A percentile compares a stretch with the other conserved stretches of the same genome.
phyloP scores from a whole-genome alignment of 805 yeast species.

The Nakazawaea ishiwadae region DNA sequence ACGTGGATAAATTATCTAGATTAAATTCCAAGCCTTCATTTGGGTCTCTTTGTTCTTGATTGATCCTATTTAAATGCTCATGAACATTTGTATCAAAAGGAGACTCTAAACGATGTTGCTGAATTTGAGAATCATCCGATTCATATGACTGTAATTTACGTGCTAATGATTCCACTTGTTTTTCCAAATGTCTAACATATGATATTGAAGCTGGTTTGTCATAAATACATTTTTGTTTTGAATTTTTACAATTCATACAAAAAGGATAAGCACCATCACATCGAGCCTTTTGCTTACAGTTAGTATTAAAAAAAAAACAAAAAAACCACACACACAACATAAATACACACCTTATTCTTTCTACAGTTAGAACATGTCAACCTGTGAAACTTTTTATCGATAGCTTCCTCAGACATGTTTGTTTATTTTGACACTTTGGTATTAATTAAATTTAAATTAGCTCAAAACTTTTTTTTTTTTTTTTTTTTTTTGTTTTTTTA shows the following conservation, averaged over 20 bases:
- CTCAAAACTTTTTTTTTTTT: no score
- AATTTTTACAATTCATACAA: conserved; percentile 15
- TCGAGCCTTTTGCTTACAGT: no score
- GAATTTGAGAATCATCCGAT: no score
- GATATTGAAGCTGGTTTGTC: conserved; percentile 20
- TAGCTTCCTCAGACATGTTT: not conserved
- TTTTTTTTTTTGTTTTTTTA: no score
- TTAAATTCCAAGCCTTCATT: conserved; percentile 11
- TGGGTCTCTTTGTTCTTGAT: not conserved
- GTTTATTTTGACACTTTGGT: not conserved
- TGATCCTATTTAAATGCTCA: not conserved
- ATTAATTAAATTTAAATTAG: not conserved
- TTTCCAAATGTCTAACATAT: conserved; percentile 17
- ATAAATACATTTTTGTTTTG: conserved; percentile 15
- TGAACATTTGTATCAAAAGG: not conserved
- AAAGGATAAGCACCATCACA: conserved; percentile 18
- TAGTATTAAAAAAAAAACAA: no score
- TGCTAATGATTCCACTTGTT: conserved; percentile 11
- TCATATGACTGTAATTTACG: not conserved
- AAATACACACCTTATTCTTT: conserved; percentile 15
- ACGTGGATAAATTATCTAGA: not conserved
- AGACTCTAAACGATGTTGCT: conserved; percentile 1
- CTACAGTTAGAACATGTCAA: conserved; percentile 18
- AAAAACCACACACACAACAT: no score
- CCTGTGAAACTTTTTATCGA: conserved; percentile 14